These are phyloP conservation scores for Candida odintsovae DNA, from an alignment of 805 yeast genomes.

Conservation along the genomic window DNA sequence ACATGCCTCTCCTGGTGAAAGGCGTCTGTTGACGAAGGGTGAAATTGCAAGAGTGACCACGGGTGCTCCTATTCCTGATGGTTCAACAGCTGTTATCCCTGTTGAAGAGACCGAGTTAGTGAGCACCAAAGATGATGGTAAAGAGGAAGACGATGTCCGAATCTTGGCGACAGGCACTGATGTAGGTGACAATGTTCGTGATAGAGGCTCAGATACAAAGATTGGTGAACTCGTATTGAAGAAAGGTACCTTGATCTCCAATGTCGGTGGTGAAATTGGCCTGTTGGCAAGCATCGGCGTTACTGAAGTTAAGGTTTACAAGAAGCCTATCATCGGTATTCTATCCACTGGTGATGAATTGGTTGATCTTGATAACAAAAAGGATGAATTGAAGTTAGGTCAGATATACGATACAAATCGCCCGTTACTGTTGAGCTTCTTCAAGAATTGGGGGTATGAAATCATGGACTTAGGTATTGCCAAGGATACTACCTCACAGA, in stretches of 20 bases:
- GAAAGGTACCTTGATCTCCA: conserved; percentile 32
- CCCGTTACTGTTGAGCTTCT: conserved; percentile 36
- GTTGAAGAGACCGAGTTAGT: conserved; percentile 45
- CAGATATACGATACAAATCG: conserved; percentile 46
- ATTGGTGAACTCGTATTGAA: conserved; percentile 32
- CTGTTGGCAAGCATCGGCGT: conserved; percentile 43
- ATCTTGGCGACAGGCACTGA: conserved; percentile 35
- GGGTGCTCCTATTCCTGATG: conserved; percentile 52
- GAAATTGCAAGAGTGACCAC: conserved; percentile 44
- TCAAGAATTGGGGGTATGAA: conserved; percentile 30
- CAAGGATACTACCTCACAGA: conserved; percentile 29
- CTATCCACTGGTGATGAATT: conserved; percentile 50
- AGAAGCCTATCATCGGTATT: conserved; percentile 40
- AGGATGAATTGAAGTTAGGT: conserved; percentile 27
- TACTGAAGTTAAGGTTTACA: conserved; percentile 29
- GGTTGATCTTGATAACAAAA: conserved; percentile 25
- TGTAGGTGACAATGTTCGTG: conserved; percentile 41
- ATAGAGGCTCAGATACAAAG: conserved; percentile 41
- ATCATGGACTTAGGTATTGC: conserved; percentile 47
- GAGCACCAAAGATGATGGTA: conserved; percentile 29
- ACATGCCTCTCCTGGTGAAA: conserved; percentile 33
- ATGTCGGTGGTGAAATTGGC: conserved; percentile 46
- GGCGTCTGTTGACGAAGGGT: conserved; percentile 24
- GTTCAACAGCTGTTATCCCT: conserved; percentile 47
- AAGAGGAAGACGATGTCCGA: conserved; percentile 36